Base-by-base conservation (phyloP, 345 rosid species). In the Carallia brachiata region DNA sequence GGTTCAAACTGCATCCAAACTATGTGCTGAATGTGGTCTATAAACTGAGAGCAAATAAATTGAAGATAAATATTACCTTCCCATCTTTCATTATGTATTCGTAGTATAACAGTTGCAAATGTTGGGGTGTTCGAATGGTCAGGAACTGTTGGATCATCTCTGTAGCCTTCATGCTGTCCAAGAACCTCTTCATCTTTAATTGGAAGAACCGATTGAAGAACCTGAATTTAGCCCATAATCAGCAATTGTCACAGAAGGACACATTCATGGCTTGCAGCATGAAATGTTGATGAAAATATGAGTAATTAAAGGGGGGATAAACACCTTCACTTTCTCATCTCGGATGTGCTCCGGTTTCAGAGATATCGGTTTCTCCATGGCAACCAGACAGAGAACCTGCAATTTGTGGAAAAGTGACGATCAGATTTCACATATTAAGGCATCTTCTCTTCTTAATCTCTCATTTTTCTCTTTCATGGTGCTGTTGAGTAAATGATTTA, bases 321-420 rank as follows among this genome's bases (percentile, higher is more conserved):
- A 23, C 66, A 87, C 99, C 99, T 96, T 96, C 84, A 96, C 99
- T 90, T 96, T 96, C 85, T 90, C 98, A 80, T 96, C 98, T 3
- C 98, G 93, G 52, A 96, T 92, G 82, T 89, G 91, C 88, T 95
- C 99, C 17, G 99, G 99, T 71, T 89, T 95, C 69, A 95, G 93
- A 73, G 97, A 95, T 69, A 95, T 64, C 0, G 99, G 99, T 84
- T 95, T 95, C 84, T 95, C 98, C 99, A 95, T 95, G 32, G 93
- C 97, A 57, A 96, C 88, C 53, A 96, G 94, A 80, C 92, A 96
- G 67, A 96, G 88, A 80, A 96, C 87, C 98, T 92, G 85, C 58
- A 76, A 31, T 69, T 78, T 66, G 54, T 55, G 52, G 52, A 70
- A 79, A 73, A 66, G 7, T 6, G 37, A 61, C 5, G 9, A 28